A percentile compares a stretch with the other conserved stretches of the same genome.
These are phyloP conservation scores for Talaromyces sp. DNA, from an alignment of 2,329 filamentous ascomycete genomes.

Conservation along the genomic window DNA sequence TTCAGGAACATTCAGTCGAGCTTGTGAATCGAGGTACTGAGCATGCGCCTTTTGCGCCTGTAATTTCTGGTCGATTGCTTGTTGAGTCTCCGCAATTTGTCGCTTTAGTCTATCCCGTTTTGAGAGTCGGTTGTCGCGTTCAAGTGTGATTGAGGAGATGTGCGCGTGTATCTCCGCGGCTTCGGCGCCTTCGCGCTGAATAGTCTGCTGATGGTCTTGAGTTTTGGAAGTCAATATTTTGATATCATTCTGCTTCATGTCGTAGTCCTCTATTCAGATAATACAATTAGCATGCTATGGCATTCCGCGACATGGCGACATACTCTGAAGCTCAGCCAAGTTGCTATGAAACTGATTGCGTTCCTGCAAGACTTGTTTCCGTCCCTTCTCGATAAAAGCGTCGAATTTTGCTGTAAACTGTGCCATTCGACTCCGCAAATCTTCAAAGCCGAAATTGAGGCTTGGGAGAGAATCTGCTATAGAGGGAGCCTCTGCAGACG, in stretches of 20 bases:
- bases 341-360: slow-evolving; percentile 91
- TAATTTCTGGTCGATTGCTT: slow-evolving; percentile 44
- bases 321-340: slow-evolving; percentile 85
- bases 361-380: slow-evolving; percentile 86
- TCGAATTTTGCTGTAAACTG: slow-evolving; percentile 90
- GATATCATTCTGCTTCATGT: slow-evolving; percentile 82
- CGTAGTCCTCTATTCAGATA: slow-evolving; percentile 69
- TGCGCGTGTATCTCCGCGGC: slow-evolving; percentile 60
- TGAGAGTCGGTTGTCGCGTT: slow-evolving; percentile 54
- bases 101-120: slow-evolving; percentile 55
- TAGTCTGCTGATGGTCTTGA: slow-evolving; percentile 53
- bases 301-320: not conserved
- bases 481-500: slow-evolving; percentile 52
- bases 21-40: slow-evolving; percentile 74
- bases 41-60: slow-evolving; percentile 52
- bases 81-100: slow-evolving; percentile 52
- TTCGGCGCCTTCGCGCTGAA: slow-evolving; percentile 60
- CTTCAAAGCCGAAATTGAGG: slow-evolving; percentile 94
- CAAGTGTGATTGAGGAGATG: slow-evolving; percentile 54
- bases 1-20: slow-evolving; percentile 86
- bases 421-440: slow-evolving; percentile 89
- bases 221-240: slow-evolving; percentile 65
- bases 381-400: slow-evolving; percentile 84
- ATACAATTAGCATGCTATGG: not conserved
- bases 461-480: slow-evolving; percentile 71